Evolutionary conservation across 768 basidiomycete genomes (phyloP).

Genomic region (Artomyces pyxidatus): DNA sequence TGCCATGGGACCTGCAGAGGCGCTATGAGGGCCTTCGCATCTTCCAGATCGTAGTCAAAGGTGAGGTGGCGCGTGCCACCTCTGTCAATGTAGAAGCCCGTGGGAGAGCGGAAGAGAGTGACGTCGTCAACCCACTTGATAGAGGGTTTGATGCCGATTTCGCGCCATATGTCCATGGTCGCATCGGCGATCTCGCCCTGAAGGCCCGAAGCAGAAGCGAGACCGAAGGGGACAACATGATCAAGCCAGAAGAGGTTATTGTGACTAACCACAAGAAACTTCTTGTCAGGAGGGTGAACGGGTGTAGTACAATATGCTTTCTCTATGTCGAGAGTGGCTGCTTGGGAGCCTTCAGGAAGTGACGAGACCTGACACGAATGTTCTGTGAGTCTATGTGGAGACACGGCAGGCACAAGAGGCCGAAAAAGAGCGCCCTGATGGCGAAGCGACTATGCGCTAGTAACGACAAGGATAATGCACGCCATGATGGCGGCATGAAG

Average conservation of each 20-base stretch:
- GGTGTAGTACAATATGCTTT: neutral
- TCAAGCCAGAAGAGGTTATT: neutral
- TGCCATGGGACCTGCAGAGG: neutral
- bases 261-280: neutral
- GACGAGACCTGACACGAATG: neutral
- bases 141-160: neutral
- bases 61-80: too few species aligned
- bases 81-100: neutral
- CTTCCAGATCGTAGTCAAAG: neutral
- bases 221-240: neutral
- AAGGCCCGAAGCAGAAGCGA: neutral
- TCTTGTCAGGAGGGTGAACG: neutral
- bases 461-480: too few species aligned
- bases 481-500: too few species aligned
- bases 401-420: too few species aligned
- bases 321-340: neutral
- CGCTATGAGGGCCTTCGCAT: neutral
- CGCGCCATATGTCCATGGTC: neutral
- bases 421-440: too few species aligned
- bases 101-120: neutral
- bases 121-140: neutral
- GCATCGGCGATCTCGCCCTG: neutral
- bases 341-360: neutral
- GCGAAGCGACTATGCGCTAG: too few species aligned
- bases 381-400: too few species aligned